Percentiles rank a stretch among this genome's conserved stretches.
These are phyloP conservation scores for Trichaptum fuscoviolaceum DNA, from an alignment of 768 basidiomycete genomes.

Conservation along the genomic window DNA sequence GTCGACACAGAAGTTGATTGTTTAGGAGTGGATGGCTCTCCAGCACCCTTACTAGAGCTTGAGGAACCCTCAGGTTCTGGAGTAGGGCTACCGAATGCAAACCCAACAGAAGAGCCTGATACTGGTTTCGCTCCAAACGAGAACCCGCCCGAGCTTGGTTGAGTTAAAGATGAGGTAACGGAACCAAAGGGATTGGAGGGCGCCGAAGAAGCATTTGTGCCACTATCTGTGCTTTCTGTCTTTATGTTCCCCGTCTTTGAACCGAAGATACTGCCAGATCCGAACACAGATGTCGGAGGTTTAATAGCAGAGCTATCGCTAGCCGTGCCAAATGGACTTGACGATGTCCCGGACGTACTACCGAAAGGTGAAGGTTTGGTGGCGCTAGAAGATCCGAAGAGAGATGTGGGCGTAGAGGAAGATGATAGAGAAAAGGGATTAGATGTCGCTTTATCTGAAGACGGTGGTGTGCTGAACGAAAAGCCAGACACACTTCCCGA, in stretches of 20 bases:
- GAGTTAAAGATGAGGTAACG: slow-evolving; percentile 21
- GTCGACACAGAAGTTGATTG: not conserved
- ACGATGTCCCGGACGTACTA: slow-evolving; percentile 11
- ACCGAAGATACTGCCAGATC: slow-evolving; percentile 5
- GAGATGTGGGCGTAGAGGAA: slow-evolving; percentile 8
- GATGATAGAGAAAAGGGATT: slow-evolving; percentile 4
- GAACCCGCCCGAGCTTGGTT: slow-evolving; percentile 20
- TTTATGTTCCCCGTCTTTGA: slow-evolving; percentile 5
- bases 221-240: not conserved
- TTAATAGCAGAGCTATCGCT: not conserved
- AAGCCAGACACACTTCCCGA: slow-evolving; percentile 19
- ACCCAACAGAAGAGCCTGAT: slow-evolving; percentile 61
- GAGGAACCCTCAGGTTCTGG: slow-evolving; percentile 15
- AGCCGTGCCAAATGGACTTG: slow-evolving; percentile 12
- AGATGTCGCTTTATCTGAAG: slow-evolving; percentile 9
- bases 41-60: not conserved
- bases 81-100: slow-evolving; percentile 44
- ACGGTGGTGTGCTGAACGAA: slow-evolving; percentile 18
- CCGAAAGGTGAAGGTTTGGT: slow-evolving; percentile 18
- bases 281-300: slow-evolving; percentile 21
- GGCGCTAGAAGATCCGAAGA: slow-evolving; percentile 12
- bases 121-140: slow-evolving; percentile 32
- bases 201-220: slow-evolving; percentile 5
- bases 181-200: slow-evolving; percentile 21
- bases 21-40: not conserved